Conservation (phyloP, 805 yeast species). For the Yarrowia porcina region DNA sequence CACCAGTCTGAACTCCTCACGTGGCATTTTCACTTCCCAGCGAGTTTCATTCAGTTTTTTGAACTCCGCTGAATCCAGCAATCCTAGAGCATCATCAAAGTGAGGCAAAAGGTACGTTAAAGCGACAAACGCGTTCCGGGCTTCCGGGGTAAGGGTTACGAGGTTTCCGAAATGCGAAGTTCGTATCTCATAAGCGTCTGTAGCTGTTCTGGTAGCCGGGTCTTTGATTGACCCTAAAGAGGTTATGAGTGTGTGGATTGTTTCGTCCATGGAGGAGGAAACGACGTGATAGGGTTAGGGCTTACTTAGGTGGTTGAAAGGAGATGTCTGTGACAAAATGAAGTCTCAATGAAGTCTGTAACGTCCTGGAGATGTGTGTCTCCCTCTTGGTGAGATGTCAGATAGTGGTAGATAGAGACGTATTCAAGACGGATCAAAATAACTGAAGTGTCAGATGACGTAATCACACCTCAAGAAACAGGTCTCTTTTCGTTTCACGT, state of each 20-base stretch:
- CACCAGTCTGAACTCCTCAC: not conserved
- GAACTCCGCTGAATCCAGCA: slow-evolving; percentile 4
- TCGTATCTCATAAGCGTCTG: slow-evolving; percentile 1
- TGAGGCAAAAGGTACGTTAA: not conserved
- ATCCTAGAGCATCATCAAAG: slow-evolving; percentile 6
- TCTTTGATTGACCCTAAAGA: slow-evolving; percentile 8
- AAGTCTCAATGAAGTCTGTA: too few species aligned
- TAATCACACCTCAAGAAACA: too few species aligned
- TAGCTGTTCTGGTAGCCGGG: not conserved
- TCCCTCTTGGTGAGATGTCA: too few species aligned
- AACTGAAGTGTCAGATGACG: too few species aligned
- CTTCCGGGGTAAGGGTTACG: not conserved
- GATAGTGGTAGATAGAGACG: too few species aligned
- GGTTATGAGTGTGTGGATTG: not conserved
- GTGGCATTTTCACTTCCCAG: not conserved
- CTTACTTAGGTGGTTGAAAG: too few species aligned
- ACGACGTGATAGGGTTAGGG: too few species aligned
- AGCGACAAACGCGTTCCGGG: slow-evolving; percentile 12
- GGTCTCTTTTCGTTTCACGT: too few species aligned
- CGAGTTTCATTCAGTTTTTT: not conserved
- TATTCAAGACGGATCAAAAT: too few species aligned
- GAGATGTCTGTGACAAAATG: too few species aligned
- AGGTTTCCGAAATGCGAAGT: slow-evolving; percentile 18
- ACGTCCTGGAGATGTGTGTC: too few species aligned
- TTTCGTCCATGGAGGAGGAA: not conserved